Evolutionary conservation across 768 basidiomycete genomes (phyloP).

Genomic region (Boletus sensibilis): DNA sequence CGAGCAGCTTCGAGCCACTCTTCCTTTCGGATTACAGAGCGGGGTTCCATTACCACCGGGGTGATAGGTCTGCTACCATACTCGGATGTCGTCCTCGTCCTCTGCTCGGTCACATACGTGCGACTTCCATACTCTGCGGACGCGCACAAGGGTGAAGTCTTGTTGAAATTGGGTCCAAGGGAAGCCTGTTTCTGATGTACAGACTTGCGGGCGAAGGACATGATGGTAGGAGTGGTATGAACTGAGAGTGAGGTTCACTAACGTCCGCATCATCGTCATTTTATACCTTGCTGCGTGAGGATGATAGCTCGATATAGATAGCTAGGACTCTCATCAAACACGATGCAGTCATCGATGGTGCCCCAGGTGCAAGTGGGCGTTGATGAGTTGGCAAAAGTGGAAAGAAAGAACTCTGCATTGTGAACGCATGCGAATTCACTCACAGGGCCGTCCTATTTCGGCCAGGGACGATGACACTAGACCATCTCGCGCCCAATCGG

Average conservation of each 20-base stretch:
- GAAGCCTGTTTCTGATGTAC: neutral
- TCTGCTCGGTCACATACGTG: conserved; percentile 4
- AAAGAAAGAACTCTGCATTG: neutral
- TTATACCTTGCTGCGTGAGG: conserved; percentile 16
- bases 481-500: neutral
- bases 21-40: conserved; percentile 23
- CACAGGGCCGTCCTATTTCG: neutral
- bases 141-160: conserved; percentile 12
- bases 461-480: neutral
- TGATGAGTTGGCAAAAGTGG: conserved; percentile 8
- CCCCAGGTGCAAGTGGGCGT: neutral
- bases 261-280: neutral
- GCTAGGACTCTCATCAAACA: conserved; percentile 5
- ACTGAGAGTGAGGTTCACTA: neutral
- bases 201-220: neutral
- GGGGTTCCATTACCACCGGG: conserved; percentile 9
- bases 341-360: conserved; percentile 18
- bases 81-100: conserved; percentile 19
- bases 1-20: conserved; percentile 32
- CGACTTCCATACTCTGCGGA: conserved; percentile 9
- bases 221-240: conserved; percentile 2
- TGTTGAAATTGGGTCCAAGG: neutral
- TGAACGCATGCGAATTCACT: conserved; percentile 1
- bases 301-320: neutral
- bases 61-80: conserved; percentile 19